phyloP scores from a whole-genome alignment of 129 eudicot species.

The Rutidosis leptorrhynchoides region DNA sequence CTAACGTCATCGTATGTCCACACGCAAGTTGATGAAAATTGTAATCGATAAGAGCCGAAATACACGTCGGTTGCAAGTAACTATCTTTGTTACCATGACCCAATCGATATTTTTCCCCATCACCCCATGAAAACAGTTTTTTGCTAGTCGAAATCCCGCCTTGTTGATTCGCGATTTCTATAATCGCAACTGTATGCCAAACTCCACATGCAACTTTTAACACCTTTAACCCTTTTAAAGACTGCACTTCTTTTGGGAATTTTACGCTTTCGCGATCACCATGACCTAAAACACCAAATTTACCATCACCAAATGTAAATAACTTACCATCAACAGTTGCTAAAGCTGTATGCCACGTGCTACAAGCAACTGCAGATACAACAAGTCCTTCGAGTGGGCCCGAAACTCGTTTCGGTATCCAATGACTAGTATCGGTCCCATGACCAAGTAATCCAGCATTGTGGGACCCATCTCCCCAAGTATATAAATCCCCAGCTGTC shows the following conservation, averaged over 20 bases:
- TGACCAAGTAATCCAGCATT: conserved; percentile 86
- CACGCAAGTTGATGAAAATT: conserved; percentile 75
- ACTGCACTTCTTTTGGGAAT: conserved; percentile 61
- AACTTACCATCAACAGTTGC: conserved; percentile 58
- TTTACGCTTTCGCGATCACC: conserved; percentile 64
- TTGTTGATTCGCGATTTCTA: conserved; percentile 45
- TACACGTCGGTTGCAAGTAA: conserved; percentile 58
- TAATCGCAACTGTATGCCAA: conserved; percentile 88
- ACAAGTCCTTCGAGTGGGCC: conserved; percentile 71
- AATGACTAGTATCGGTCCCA: conserved; percentile 81
- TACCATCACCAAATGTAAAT: conserved; percentile 83
- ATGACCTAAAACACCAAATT: conserved; percentile 78
- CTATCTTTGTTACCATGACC: conserved; percentile 75
- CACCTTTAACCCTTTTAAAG: conserved; percentile 45
- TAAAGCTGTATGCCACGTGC: conserved; percentile 80
- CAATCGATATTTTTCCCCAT: conserved; percentile 67
- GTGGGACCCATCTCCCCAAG: conserved; percentile 86
- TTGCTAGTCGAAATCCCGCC: conserved; percentile 37
- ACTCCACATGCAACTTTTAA: conserved; percentile 79
- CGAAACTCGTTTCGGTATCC: conserved; percentile 78
- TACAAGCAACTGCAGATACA: conserved; percentile 65
- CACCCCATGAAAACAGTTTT: conserved; percentile 88
- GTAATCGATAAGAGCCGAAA: conserved; percentile 61
- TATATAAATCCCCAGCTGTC: conserved; percentile 60
- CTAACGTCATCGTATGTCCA: conserved; percentile 60